phyloP scores from a whole-genome alignment of 164 flowering plant genomes.

The Malania oleifera region DNA sequence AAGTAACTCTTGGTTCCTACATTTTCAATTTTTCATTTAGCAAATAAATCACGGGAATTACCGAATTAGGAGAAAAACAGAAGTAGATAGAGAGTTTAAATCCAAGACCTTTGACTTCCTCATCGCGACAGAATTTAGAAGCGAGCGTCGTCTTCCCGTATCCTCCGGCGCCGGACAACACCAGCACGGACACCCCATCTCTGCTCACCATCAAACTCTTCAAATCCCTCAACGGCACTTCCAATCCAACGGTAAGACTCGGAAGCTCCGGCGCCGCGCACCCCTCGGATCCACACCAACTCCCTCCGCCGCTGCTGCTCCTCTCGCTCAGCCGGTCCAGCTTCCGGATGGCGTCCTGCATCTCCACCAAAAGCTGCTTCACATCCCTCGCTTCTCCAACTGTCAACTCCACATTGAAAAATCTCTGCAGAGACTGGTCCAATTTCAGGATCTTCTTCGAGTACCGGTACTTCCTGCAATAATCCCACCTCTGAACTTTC shows the following conservation, averaged over 20 bases:
- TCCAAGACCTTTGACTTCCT: not conserved
- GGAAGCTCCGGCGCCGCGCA: not conserved
- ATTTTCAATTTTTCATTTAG: no score
- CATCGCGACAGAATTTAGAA: not conserved
- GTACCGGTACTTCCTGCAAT: not conserved
- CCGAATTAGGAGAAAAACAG: no score
- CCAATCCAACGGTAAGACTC: not conserved
- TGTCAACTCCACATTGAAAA: not conserved
- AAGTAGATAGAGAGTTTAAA: no score
- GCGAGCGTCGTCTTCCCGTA: not conserved
- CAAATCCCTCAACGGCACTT: not conserved
- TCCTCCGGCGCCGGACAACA: not conserved
- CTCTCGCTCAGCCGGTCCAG: not conserved
- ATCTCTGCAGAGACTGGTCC: not conserved
- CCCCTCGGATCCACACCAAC: not conserved
- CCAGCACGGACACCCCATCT: constrained; percentile 1
- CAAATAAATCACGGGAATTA: no score
- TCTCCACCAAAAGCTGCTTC: not conserved
- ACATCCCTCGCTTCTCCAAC: not conserved
- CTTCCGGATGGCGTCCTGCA: not conserved
- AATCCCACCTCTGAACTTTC: not conserved
- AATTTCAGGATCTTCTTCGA: not conserved
- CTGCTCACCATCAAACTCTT: not conserved
- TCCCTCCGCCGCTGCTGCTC: not conserved
- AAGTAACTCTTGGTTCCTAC: no score